These are phyloP conservation scores for Moelleriella libera DNA, from an alignment of 2,329 filamentous ascomycete genomes.

Conservation along the genomic window DNA sequence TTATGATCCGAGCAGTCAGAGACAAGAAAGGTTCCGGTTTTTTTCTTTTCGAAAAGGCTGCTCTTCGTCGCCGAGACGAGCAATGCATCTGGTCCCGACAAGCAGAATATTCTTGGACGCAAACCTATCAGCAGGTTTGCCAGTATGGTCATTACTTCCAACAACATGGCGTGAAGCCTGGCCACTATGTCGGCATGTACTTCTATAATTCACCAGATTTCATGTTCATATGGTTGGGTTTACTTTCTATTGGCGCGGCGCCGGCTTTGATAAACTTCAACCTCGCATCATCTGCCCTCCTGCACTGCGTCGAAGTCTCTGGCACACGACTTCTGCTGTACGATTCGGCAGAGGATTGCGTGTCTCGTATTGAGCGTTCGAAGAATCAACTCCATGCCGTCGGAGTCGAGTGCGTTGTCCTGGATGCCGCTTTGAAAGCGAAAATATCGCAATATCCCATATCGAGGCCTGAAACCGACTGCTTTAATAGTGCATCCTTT, in stretches of 20 bases:
- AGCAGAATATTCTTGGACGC: conserved; percentile 3
- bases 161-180: conserved; percentile 1
- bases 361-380: background rate
- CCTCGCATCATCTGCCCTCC: conserved; percentile 1
- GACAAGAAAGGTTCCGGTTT: conserved; percentile 3
- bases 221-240: conserved; percentile 3
- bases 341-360: conserved; percentile 2
- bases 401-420: background rate
- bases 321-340: conserved; percentile 1
- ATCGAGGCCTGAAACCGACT: background rate
- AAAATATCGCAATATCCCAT: conserved; percentile 1
- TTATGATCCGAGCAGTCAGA: background rate
- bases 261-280: conserved; percentile 5
- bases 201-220: conserved; percentile 4
- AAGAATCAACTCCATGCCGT: background rate
- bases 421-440: conserved; percentile 1
- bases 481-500: conserved; percentile 1
- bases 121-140: conserved; percentile 2
- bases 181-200: conserved; percentile 4
- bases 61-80: background rate
- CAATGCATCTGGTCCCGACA: conserved; percentile 5
- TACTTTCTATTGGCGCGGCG: conserved; percentile 5
- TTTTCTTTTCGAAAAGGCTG: conserved; percentile 2
- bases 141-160: conserved; percentile 6
- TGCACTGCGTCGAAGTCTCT: conserved; percentile 3